phyloP scores from a whole-genome alignment of 768 basidiomycete genomes.

The Pleurotus tuber-regium region DNA sequence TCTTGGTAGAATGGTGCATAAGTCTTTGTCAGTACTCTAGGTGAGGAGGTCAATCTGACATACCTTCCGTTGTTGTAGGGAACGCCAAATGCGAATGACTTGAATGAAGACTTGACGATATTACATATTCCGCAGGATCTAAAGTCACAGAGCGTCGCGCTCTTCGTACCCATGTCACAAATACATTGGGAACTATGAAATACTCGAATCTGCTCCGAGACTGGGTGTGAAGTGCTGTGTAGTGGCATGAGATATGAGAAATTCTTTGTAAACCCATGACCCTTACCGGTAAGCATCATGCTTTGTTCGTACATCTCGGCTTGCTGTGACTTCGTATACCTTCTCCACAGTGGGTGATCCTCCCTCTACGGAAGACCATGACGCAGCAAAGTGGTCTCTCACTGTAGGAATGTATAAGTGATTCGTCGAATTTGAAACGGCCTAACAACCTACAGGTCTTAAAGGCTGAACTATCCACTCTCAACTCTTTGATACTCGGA shows the following conservation, averaged over 20 bases:
- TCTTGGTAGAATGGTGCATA: slow-evolving; percentile 31
- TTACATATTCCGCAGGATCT: slow-evolving; percentile 65
- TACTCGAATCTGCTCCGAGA: slow-evolving; percentile 43
- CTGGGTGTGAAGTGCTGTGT: slow-evolving; percentile 5
- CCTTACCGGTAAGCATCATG: slow-evolving; percentile 50
- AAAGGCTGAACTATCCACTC: slow-evolving; percentile 42
- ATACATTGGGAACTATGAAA: slow-evolving; percentile 68
- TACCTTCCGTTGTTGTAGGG: slow-evolving; percentile 54
- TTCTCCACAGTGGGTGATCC: slow-evolving; percentile 45
- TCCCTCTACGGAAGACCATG: slow-evolving; percentile 10
- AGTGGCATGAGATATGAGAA: too few species aligned
- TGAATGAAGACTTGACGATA: slow-evolving; percentile 56
- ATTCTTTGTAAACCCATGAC: not conserved
- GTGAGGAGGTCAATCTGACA: slow-evolving; percentile 14
- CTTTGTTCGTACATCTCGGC: slow-evolving; percentile 39
- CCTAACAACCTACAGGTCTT: slow-evolving; percentile 45
- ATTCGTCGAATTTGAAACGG: slow-evolving; percentile 4
- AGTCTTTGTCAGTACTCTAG: slow-evolving; percentile 11
- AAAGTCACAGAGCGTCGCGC: slow-evolving; percentile 49
- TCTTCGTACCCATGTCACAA: slow-evolving; percentile 62
- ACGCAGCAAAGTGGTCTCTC: slow-evolving; percentile 44
- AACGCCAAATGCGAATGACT: slow-evolving; percentile 53
- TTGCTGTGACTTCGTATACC: slow-evolving; percentile 49
- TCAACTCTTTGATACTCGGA: slow-evolving; percentile 47
- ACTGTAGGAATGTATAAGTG: slow-evolving; percentile 14